Evolutionary conservation across 768 basidiomycete genomes (phyloP).

Genomic region (Serendipita sp.): DNA sequence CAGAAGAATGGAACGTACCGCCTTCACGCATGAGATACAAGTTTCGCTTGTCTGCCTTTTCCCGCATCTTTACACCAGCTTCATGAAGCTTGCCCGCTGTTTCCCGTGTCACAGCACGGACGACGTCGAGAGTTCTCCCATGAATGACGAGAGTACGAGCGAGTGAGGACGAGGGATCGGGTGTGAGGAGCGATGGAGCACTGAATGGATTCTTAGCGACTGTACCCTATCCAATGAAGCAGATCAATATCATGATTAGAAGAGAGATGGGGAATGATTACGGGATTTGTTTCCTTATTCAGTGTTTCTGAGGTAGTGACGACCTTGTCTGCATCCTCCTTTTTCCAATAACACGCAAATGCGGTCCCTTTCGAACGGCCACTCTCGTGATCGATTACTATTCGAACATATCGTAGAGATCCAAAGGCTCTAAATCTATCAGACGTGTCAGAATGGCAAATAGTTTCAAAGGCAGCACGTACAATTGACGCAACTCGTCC

Average conservation of each 20-base stretch:
- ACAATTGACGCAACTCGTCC: slow-evolving; percentile 79
- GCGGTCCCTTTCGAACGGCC: slow-evolving; percentile 88
- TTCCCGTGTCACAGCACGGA: slow-evolving; percentile 79
- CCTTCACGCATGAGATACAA: slow-evolving; percentile 94
- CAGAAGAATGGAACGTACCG: slow-evolving; percentile 32
- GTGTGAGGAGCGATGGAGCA: slow-evolving; percentile 76
- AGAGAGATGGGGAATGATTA: slow-evolving; percentile 18
- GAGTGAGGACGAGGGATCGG: slow-evolving; percentile 77
- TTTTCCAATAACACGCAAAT: slow-evolving; percentile 95
- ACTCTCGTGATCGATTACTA: slow-evolving; percentile 68
- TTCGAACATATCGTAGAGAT: slow-evolving; percentile 80
- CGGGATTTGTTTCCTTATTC: slow-evolving; percentile 44
- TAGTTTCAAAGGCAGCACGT: slow-evolving; percentile 18
- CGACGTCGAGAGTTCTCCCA: slow-evolving; percentile 83
- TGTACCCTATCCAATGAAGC: neutral
- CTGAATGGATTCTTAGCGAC: slow-evolving; percentile 70
- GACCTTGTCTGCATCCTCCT: slow-evolving; percentile 72
- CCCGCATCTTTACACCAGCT: slow-evolving; percentile 64
- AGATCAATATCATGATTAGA: neutral
- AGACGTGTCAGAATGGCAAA: neutral
- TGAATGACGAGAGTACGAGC: slow-evolving; percentile 77
- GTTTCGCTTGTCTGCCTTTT: slow-evolving; percentile 90
- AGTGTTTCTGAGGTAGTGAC: slow-evolving; percentile 66
- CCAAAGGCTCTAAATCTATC: slow-evolving; percentile 82
- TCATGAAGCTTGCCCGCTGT: slow-evolving; percentile 79